Evolutionary conservation across 371 early-diverging fungal species (phyloP).

Genomic region (Cladochytrium tenue): DNA sequence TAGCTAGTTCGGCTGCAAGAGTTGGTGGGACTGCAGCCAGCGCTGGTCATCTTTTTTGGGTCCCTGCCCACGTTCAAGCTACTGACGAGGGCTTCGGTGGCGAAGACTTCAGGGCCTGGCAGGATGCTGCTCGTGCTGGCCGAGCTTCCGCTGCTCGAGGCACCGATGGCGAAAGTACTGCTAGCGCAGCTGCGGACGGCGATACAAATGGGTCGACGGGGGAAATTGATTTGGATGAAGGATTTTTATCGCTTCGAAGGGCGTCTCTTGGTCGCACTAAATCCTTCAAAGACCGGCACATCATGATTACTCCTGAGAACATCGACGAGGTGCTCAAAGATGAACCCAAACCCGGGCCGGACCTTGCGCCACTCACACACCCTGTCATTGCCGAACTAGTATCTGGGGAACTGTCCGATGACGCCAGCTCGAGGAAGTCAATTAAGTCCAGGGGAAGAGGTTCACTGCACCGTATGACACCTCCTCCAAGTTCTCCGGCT

Average conservation of each 20-base stretch:
- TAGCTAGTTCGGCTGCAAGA: not conserved
- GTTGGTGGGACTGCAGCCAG: not conserved
- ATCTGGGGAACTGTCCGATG: too few relatives aligned
- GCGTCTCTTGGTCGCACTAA: not conserved
- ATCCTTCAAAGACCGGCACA: conserved; percentile 3
- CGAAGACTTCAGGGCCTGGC: not conserved
- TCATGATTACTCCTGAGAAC: conserved; percentile 3
- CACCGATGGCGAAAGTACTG: too few relatives aligned
- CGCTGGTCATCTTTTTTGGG: not conserved
- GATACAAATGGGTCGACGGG: too few relatives aligned
- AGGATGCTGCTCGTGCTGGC: not conserved
- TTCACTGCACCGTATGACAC: not conserved
- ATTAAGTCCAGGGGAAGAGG: not conserved
- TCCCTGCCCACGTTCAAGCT: not conserved
- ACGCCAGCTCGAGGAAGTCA: too few relatives aligned
- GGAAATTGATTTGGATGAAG: too few relatives aligned
- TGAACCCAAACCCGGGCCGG: too few relatives aligned
- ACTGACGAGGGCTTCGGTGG: not conserved
- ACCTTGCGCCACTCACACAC: too few relatives aligned
- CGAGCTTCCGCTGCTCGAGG: too few relatives aligned
- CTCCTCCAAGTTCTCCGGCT: not conserved
- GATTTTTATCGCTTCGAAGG: not conserved
- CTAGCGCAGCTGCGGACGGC: too few relatives aligned
- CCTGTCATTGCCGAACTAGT: too few relatives aligned
- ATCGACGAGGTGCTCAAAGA: not conserved